A percentile compares a stretch with the other conserved stretches of the same genome.
phyloP scores from a whole-genome alignment of 176 grass and related monocot species.

The Tillandsia fasciculata region DNA sequence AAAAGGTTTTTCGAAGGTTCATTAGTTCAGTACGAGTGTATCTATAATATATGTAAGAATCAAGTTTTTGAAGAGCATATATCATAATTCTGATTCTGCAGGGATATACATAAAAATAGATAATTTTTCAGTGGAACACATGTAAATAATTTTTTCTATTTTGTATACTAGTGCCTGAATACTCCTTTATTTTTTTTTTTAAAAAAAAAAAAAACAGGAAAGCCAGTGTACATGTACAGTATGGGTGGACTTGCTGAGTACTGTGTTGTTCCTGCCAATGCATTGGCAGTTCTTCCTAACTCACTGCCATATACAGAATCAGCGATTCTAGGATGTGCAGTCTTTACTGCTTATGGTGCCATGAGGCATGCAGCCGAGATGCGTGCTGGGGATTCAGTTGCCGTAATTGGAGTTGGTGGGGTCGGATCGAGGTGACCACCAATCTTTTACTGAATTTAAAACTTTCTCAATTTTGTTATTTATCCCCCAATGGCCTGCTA shows the following conservation, averaged over 20 bases:
- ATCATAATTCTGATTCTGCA: too few species aligned
- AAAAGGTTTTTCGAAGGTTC: too few species aligned
- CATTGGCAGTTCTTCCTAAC: conserved; percentile 59
- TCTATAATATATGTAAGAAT: too few species aligned
- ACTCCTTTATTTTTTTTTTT: too few species aligned
- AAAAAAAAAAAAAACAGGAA: conserved; percentile 30
- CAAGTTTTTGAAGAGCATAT: too few species aligned
- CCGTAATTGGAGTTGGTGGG: conserved; percentile 95
- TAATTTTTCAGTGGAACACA: too few species aligned
- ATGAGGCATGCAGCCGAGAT: conserved; percentile 92
- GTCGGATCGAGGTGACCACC: conserved; percentile 73
- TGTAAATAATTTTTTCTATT: too few species aligned
- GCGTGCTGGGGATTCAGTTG: conserved; percentile 80
- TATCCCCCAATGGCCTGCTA: background rate
- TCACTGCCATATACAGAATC: conserved; percentile 84
- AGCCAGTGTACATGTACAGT: conserved; percentile 95
- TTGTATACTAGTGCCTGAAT: too few species aligned
- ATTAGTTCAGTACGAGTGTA: too few species aligned
- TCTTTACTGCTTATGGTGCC: conserved; percentile 94
- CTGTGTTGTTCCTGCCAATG: conserved; percentile 88
- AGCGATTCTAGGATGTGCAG: conserved; percentile 87
- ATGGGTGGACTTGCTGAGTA: conserved; percentile 97
- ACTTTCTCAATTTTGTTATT: background rate
- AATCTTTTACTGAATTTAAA: background rate
- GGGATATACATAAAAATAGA: too few species aligned